Conservation (phyloP, 2,329 filamentous ascomycete species). For the Aphanocladium album region DNA sequence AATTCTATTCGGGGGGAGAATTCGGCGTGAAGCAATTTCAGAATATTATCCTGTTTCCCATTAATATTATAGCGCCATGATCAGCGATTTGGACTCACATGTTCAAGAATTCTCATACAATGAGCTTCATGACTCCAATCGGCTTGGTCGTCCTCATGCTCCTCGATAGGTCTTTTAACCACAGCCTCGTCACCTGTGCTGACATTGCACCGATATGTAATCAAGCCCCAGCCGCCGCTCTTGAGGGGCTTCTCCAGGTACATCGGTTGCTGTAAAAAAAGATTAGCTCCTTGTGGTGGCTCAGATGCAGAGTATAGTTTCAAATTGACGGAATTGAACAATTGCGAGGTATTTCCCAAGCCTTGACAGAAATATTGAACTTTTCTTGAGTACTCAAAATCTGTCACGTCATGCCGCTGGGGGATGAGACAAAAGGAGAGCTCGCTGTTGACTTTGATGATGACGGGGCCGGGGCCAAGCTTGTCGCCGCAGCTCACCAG, state of each 20-base stretch:
- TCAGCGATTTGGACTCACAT: background rate
- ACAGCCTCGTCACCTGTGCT: background rate
- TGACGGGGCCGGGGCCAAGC: background rate
- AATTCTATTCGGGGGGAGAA: background rate
- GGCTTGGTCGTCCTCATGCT: too few relatives aligned
- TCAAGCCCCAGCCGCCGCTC: background rate
- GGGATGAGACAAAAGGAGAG: background rate
- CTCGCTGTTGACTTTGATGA: background rate
- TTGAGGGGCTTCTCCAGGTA: background rate
- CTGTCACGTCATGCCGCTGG: background rate
- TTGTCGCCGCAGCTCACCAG: background rate
- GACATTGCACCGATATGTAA: background rate
- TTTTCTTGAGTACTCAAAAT: background rate
- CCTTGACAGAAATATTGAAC: background rate
- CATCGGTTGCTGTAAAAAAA: background rate
- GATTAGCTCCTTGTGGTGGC: background rate
- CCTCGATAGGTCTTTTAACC: background rate
- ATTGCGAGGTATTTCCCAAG: too few relatives aligned
- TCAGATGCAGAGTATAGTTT: background rate
- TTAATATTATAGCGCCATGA: background rate
- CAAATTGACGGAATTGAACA: background rate
- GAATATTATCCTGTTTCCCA: background rate
- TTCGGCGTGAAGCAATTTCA: background rate
- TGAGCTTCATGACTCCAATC: background rate
- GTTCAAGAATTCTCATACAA: background rate